Evolutionary conservation across 2,329 filamentous ascomycete genomes (phyloP).

Genomic region (Fusarium buharicum): DNA sequence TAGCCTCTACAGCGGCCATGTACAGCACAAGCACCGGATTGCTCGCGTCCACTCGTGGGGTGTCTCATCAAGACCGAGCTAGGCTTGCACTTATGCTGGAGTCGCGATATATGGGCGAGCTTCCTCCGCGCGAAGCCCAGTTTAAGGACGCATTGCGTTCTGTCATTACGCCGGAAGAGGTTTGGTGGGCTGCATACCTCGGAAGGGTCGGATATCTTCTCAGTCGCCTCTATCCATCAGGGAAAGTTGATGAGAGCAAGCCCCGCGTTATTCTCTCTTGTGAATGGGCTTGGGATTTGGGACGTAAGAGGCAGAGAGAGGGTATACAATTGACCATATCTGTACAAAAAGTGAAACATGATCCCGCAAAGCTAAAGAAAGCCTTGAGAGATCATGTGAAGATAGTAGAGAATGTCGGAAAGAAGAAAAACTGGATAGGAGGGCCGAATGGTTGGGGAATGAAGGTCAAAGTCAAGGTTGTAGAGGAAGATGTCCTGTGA

Average conservation of each 20-base stretch:
- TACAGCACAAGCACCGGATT: constrained; percentile 26
- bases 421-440: constrained; percentile 29
- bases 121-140: constrained; percentile 13
- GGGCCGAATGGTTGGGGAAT: constrained; percentile 25
- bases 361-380: constrained; percentile 22
- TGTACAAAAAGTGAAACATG: constrained; percentile 22
- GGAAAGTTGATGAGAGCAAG: constrained; percentile 19
- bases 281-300: constrained; percentile 23
- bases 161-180: constrained; percentile 21
- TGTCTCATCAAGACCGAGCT: constrained; percentile 22
- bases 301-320: constrained; percentile 12
- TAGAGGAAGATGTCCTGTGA: no score
- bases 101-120: constrained; percentile 29
- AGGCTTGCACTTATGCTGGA: constrained; percentile 25
- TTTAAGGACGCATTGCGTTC: constrained; percentile 23
- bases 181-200: constrained; percentile 29
- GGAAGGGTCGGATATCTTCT: constrained; percentile 22
- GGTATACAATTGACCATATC: constrained; percentile 18
- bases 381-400: constrained; percentile 19
- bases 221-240: constrained; percentile 18
- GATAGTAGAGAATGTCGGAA: constrained; percentile 25
- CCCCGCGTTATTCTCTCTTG: constrained; percentile 22
- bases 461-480: constrained; percentile 22
- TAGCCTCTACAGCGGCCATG: constrained; percentile 22
- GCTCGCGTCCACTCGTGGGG: constrained; percentile 17